These are phyloP conservation scores for Gossypium laxum DNA, from an alignment of 441 rosid genomes.

Conservation along the genomic window DNA sequence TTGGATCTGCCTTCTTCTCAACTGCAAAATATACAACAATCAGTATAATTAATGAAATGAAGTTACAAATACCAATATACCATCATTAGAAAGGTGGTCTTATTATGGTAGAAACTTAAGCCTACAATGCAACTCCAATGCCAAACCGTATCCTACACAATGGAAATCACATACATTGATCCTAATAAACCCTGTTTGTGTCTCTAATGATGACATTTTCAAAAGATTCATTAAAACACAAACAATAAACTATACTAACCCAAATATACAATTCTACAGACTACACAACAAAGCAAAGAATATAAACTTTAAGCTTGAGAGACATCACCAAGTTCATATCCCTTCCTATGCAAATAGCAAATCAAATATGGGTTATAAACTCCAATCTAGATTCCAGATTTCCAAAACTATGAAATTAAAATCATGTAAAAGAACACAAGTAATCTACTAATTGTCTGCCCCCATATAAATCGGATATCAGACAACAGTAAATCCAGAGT, in stretches of 20 bases:
- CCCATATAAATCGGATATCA: not conserved
- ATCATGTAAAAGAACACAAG: not conserved
- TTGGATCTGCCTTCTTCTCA: slow-evolving; percentile 66
- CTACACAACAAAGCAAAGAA: not conserved
- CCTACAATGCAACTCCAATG: not conserved
- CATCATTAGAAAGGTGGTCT: not conserved
- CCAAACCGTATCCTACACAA: not conserved
- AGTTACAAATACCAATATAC: not conserved
- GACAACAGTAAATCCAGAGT: not conserved
- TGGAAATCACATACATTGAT: not conserved
- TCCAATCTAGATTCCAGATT: not conserved
- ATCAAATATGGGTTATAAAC: not conserved
- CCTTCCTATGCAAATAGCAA: not conserved
- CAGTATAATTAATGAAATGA: not conserved
- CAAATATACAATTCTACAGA: not conserved
- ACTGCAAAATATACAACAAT: slow-evolving; percentile 17
- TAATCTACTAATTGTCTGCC: not conserved
- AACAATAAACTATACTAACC: not conserved
- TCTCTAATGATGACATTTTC: not conserved
- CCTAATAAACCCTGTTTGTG: not conserved
- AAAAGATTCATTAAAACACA: not conserved
- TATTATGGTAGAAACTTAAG: not conserved
- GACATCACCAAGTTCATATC: not conserved
- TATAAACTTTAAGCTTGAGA: not conserved
- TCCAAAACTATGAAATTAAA: not conserved